Conservation (phyloP, 2,329 filamentous ascomycete species). For the Hysterium pulicare region DNA sequence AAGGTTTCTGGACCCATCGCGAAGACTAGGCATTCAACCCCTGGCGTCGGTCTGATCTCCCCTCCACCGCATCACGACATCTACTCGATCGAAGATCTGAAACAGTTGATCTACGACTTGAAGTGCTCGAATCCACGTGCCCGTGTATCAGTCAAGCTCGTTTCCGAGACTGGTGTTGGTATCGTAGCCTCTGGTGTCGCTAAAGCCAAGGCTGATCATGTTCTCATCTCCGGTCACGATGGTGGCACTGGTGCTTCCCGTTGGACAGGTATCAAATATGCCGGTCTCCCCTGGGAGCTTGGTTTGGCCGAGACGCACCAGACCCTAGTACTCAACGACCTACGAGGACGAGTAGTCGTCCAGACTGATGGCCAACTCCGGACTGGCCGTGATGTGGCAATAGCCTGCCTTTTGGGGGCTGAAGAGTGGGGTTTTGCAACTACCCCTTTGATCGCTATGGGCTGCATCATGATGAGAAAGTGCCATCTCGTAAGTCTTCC, state of each 20-base stretch:
- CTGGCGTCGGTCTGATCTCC: slow-evolving; percentile 92
- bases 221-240: slow-evolving; percentile 93
- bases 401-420: slow-evolving; percentile 92
- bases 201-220: slow-evolving; percentile 96
- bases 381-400: slow-evolving; percentile 88
- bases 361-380: slow-evolving; percentile 94
- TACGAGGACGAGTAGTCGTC: slow-evolving; percentile 91
- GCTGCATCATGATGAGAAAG: slow-evolving; percentile 92
- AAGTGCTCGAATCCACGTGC: slow-evolving; percentile 94
- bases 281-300: slow-evolving; percentile 92
- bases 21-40: slow-evolving; percentile 90
- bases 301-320: slow-evolving; percentile 97
- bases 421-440: slow-evolving; percentile 98
- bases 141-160: slow-evolving; percentile 92
- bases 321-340: slow-evolving; percentile 90
- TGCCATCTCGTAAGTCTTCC: slow-evolving; percentile 39
- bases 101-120: slow-evolving; percentile 95
- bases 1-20: slow-evolving; percentile 95
- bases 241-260: slow-evolving; percentile 94
- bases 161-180: slow-evolving; percentile 94
- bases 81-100: slow-evolving; percentile 96
- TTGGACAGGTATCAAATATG: slow-evolving; percentile 99
- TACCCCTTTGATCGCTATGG: slow-evolving; percentile 91
- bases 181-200: slow-evolving; percentile 97
- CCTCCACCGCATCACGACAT: slow-evolving; percentile 97